A percentile compares a stretch with the other conserved stretches of the same genome.
These are phyloP conservation scores for Fusarium decemcellulare DNA, from an alignment of 2,329 filamentous ascomycete genomes.

Conservation along the genomic window DNA sequence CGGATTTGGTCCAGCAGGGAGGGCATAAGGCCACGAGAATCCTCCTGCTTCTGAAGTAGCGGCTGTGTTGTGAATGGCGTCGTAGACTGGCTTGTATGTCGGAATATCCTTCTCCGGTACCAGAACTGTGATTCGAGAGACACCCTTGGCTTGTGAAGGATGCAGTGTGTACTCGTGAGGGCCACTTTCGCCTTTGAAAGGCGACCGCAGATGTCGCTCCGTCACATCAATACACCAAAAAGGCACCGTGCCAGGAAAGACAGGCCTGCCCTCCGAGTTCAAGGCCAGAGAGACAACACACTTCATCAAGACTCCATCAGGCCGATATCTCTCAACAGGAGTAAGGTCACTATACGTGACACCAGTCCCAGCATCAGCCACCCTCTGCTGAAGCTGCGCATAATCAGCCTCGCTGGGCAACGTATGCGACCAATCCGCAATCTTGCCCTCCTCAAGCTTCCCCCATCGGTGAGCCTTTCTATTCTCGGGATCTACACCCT, in stretches of 20 bases:
- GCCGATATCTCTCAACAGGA: slow-evolving; percentile 66
- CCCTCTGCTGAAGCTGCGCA: slow-evolving; percentile 52
- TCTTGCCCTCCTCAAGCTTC: slow-evolving; percentile 59
- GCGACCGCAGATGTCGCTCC: slow-evolving; percentile 67
- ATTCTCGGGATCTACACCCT: slow-evolving; percentile 55
- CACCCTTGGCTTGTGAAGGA: slow-evolving; percentile 65
- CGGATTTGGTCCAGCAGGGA: slow-evolving; percentile 28
- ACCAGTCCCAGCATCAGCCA: slow-evolving; percentile 49
- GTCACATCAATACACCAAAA: slow-evolving; percentile 79
- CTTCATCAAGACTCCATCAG: slow-evolving; percentile 69
- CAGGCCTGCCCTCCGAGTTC: slow-evolving; percentile 31
- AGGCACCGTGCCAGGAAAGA: slow-evolving; percentile 66
- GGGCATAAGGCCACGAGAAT: slow-evolving; percentile 37
- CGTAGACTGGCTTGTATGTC: slow-evolving; percentile 43
- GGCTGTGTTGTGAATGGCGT: slow-evolving; percentile 44
- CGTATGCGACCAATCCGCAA: slow-evolving; percentile 75
- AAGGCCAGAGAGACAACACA: slow-evolving; percentile 70
- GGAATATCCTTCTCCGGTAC: slow-evolving; percentile 44
- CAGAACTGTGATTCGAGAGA: slow-evolving; percentile 60
- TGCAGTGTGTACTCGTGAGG: slow-evolving; percentile 56
- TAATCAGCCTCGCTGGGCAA: slow-evolving; percentile 55
- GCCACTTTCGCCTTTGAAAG: slow-evolving; percentile 49
- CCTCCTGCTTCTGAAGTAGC: not conserved
- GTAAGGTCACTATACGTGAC: slow-evolving; percentile 64
- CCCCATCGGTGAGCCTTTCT: slow-evolving; percentile 72